phyloP scores from a whole-genome alignment of 192 early-diverging fungal species.

The Dissophora ornata region DNA sequence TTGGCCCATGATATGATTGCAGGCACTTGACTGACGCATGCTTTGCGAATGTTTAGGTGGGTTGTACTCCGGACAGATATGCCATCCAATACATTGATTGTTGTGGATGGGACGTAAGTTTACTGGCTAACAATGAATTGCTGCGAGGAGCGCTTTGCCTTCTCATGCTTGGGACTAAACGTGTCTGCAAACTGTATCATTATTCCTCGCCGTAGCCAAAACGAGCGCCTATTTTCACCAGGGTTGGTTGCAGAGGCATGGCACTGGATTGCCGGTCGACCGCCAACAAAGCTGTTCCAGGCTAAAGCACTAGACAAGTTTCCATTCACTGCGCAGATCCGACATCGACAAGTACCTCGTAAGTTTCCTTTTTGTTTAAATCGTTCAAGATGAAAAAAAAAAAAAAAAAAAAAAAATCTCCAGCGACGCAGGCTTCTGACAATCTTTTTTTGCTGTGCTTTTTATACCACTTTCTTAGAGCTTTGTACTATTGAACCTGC shows the following conservation, averaged over 20 bases:
- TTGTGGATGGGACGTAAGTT: slow-evolving; percentile 74
- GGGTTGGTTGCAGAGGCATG: slow-evolving; percentile 41
- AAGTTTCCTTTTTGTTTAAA: not conserved
- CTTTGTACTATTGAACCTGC: slow-evolving; percentile 35
- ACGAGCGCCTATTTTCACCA: slow-evolving; percentile 28
- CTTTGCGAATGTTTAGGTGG: slow-evolving; percentile 56
- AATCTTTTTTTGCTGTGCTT: not conserved
- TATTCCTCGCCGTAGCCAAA: slow-evolving; percentile 28
- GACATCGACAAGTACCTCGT: slow-evolving; percentile 50
- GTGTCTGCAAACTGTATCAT: not conserved
- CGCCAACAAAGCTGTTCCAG: slow-evolving; percentile 18
- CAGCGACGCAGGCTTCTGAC: too few species aligned
- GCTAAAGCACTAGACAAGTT: not conserved
- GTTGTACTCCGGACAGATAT: slow-evolving; percentile 81
- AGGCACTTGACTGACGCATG: too few species aligned
- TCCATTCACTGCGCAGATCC: slow-evolving; percentile 50
- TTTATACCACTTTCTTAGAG: slow-evolving; percentile 4
- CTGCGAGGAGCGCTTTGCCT: too few species aligned
- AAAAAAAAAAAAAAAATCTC: too few species aligned
- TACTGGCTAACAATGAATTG: not conserved
- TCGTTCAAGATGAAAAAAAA: too few species aligned
- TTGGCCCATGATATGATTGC: too few species aligned
- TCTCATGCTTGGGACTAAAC: not conserved
- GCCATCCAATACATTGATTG: slow-evolving; percentile 70
- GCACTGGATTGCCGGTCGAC: slow-evolving; percentile 46